Base-by-base conservation (phyloP, 371 early-diverging fungal species). In the Zopfochytrium polystomum region DNA sequence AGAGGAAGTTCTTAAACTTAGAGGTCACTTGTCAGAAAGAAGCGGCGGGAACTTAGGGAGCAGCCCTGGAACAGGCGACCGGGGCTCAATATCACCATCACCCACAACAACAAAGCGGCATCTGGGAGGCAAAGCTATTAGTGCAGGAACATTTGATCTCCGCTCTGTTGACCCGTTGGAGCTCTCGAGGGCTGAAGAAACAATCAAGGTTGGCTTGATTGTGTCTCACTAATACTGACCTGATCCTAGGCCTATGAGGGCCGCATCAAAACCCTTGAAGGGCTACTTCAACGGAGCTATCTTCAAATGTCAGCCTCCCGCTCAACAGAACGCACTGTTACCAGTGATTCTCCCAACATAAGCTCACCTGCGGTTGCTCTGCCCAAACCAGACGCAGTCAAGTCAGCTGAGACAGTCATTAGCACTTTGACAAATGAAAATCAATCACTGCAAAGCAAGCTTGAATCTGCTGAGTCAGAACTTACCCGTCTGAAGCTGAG, bases 1-100 rank as follows among this genome's bases (percentile, higher is more conserved):
- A 35, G 74, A 74, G 42, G 75, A 77, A 55, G 73, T 71, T 50
- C 55, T 57, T 4, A 46, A 67, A 25, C 55, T 77, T 22, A 50
- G 65, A 27, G 50, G 44, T 25, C 60, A 62, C 29, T 18, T 60
- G 11, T 38, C 38, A 11, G 38, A 38, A 38, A 38, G 38, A 18
- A 38, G 38, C 18, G 38, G 38, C 7, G 18, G 7, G 7, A 7
- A 7, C 18, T 7, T 38, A 38, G n/a, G n/a, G n/a, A 38, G 18
- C 18, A 38, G 38, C 38, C 38, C 38, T 7, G 18, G 18, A 7
- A 38, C 18, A 7, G 38, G 38, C 11, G 38, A 38, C 18, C 38
- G 38, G 11, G n/a, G n/a, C n/a, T 38, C 38, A 7, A 18, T 38
- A 7, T 7, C 11, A 7, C 38, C 7, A 18, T 38, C 38, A 18